phyloP scores from a whole-genome alignment of 148 eudicot genomes.

The Diospyros kaki region DNA sequence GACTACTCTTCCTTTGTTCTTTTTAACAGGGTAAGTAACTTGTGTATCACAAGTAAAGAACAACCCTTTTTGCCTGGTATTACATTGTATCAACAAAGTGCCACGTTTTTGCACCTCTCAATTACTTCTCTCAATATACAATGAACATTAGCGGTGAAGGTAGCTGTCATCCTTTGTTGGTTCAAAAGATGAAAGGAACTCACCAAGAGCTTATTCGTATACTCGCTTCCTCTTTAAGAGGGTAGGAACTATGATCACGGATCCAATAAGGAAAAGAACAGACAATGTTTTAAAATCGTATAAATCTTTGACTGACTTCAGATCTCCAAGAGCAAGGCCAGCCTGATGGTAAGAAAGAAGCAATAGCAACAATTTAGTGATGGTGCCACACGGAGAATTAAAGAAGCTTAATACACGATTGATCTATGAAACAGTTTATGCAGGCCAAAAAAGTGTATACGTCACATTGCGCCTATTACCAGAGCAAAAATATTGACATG shows the following conservation, averaged over 20 bases:
- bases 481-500: too few species aligned
- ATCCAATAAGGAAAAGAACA: constrained; percentile 86
- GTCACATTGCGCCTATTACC: too few species aligned
- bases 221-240: constrained; percentile 86
- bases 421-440: not conserved
- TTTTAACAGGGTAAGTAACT: not conserved
- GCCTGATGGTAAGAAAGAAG: constrained; percentile 49
- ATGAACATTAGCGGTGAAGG: not conserved
- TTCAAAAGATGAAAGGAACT: not conserved
- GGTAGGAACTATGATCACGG: constrained; percentile 63
- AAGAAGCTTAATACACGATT: not conserved
- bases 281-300: constrained; percentile 88
- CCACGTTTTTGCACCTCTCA: not conserved
- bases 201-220: constrained; percentile 49
- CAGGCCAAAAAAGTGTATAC: not conserved
- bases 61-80: not conserved
- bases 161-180: not conserved
- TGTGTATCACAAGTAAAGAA: not conserved
- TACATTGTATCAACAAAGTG: not conserved
- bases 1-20: not conserved
- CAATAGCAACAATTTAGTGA: constrained; percentile 1
- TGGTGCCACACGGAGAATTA: not conserved
- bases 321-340: constrained; percentile 98
- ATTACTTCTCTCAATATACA: not conserved
- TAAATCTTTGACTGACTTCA: constrained; percentile 93